Percentiles rank a stretch among this genome's conserved stretches.
Conservation (phyloP, 2,329 filamentous ascomycete species). For the Claviceps maximensis region DNA sequence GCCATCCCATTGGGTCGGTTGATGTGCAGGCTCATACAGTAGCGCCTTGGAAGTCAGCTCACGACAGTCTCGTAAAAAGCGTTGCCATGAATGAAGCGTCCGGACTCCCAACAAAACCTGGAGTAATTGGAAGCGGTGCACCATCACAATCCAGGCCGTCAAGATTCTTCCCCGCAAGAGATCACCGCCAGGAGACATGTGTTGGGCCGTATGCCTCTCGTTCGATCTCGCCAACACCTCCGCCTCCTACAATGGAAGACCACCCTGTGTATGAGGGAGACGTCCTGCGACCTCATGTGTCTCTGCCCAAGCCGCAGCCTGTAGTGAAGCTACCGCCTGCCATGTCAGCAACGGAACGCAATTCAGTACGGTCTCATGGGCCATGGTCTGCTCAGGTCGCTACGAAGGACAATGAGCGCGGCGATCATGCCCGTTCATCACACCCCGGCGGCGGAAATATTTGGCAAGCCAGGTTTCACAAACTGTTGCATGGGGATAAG, state of each 20-base stretch:
- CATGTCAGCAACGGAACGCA: constrained; percentile 12
- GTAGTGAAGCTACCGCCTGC: constrained; percentile 69
- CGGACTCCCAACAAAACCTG: constrained; percentile 12
- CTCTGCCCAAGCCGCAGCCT: constrained; percentile 55
- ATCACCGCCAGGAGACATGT: constrained; percentile 29
- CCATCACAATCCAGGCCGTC: constrained; percentile 38
- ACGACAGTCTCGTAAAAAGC: constrained; percentile 13
- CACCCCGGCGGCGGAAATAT: constrained; percentile 24
- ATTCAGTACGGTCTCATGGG: constrained; percentile 15
- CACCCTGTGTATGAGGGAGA: constrained; percentile 64
- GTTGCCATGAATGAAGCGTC: constrained; percentile 12
- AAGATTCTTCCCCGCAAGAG: constrained; percentile 47
- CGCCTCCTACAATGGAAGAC: constrained; percentile 54
- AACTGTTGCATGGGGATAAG: constrained; percentile 57
- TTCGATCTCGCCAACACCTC: constrained; percentile 51
- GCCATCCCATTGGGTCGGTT: constrained; percentile 13
- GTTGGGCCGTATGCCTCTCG: constrained; percentile 25
- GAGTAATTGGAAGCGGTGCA: constrained; percentile 18
- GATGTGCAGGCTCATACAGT: constrained; percentile 17
- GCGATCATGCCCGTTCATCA: constrained; percentile 10
- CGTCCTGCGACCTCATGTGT: constrained; percentile 50
- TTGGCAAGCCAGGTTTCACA: constrained; percentile 81
- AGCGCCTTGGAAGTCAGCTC: constrained; percentile 18
- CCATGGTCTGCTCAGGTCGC: constrained; percentile 23
- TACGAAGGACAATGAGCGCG: constrained; percentile 18